These are phyloP conservation scores for Acmispon strigosus DNA, from an alignment of 306 rosid species.

Conservation along the genomic window DNA sequence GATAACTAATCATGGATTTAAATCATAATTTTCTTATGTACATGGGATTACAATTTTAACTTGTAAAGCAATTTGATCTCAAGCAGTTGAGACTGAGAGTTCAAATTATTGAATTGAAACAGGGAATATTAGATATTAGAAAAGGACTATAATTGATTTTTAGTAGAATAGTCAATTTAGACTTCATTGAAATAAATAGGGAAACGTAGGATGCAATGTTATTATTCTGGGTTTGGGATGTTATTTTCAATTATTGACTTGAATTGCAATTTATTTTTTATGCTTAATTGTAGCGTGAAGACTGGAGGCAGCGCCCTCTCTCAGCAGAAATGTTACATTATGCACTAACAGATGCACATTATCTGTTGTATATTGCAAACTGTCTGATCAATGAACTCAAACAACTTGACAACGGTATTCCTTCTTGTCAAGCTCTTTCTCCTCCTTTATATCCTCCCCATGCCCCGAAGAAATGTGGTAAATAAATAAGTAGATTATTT, in stretches of 20 bases:
- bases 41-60: background rate
- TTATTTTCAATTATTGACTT: background rate
- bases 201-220: background rate
- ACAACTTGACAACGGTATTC: constrained; percentile 55
- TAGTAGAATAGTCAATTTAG: constrained; percentile 4
- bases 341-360: constrained; percentile 93
- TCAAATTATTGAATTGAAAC: background rate
- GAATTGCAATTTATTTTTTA: background rate
- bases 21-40: background rate
- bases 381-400: constrained; percentile 63
- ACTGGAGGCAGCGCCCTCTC: constrained; percentile 95
- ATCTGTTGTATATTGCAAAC: constrained; percentile 72
- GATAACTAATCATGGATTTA: too few species aligned
- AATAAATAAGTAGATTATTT: background rate
- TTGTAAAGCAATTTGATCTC: background rate
- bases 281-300: constrained; percentile 73
- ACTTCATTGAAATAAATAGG: background rate
- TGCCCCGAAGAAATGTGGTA: background rate
- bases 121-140: background rate
- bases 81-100: background rate
- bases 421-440: constrained; percentile 19
- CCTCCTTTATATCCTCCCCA: background rate
- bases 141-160: background rate
- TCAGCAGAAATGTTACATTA: constrained; percentile 75
- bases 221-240: constrained; percentile 4